phyloP scores from a whole-genome alignment of 805 yeast genomes.

The Schwanniomyces polymorphus region DNA sequence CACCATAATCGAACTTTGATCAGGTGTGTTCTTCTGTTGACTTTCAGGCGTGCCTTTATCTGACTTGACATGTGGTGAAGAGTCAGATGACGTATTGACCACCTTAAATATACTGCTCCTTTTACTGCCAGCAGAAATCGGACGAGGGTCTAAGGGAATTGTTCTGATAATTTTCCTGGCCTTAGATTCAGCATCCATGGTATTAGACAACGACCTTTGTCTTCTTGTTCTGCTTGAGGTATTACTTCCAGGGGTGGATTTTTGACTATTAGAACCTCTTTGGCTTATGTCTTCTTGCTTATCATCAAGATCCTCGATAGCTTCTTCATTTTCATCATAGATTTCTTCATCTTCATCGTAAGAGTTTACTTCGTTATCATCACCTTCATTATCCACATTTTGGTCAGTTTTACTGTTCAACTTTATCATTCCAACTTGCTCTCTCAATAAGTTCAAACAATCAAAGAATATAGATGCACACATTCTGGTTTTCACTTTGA shows the following conservation, averaged over 20 bases:
- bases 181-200: slow-evolving; percentile 64
- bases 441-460: slow-evolving; percentile 78
- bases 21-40: neutral
- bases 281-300: slow-evolving; percentile 4
- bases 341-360: slow-evolving; percentile 20
- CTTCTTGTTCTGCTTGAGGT: slow-evolving; percentile 35
- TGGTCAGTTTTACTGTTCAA: slow-evolving; percentile 37
- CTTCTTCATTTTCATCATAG: slow-evolving; percentile 18
- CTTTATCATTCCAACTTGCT: slow-evolving; percentile 84
- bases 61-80: slow-evolving; percentile 23
- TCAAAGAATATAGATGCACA: slow-evolving; percentile 92
- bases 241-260: slow-evolving; percentile 39
- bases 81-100: slow-evolving; percentile 32
- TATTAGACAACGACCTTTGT: slow-evolving; percentile 52
- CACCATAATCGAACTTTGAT: neutral
- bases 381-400: slow-evolving; percentile 24
- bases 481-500: slow-evolving; percentile 79
- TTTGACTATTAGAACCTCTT: slow-evolving; percentile 18
- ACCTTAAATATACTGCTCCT: slow-evolving; percentile 39
- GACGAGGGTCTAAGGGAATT: slow-evolving; percentile 81
- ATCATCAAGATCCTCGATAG: slow-evolving; percentile 19
- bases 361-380: slow-evolving; percentile 26
- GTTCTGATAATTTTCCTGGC: slow-evolving; percentile 76
- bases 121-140: slow-evolving; percentile 49
- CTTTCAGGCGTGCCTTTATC: slow-evolving; percentile 9